phyloP scores from a whole-genome alignment of 1,284 basidiomycete species.

The Earliella scabrosa region DNA sequence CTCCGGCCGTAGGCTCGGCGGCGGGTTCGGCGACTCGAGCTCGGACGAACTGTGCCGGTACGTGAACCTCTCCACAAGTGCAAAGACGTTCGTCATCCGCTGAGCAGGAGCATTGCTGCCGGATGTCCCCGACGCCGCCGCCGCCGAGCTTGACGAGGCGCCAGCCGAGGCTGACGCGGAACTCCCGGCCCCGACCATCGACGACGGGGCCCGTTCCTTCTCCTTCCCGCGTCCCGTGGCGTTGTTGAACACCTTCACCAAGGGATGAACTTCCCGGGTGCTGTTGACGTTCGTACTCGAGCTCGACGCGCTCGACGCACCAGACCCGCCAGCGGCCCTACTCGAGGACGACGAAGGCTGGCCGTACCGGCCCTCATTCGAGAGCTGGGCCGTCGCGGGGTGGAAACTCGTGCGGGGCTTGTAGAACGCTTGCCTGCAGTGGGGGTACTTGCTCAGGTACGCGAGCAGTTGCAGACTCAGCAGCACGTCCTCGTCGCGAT shows the following conservation, averaged over 20 bases:
- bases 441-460: slow-evolving; percentile 97
- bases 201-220: slow-evolving; percentile 30
- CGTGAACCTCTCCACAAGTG: slow-evolving; percentile 95
- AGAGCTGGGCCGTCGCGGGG: slow-evolving; percentile 58
- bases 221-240: slow-evolving; percentile 40
- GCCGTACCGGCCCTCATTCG: slow-evolving; percentile 13
- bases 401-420: slow-evolving; percentile 78
- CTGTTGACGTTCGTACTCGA: slow-evolving; percentile 6
- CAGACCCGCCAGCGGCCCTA: not conserved
- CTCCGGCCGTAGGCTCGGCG: slow-evolving; percentile 80
- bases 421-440: slow-evolving; percentile 97
- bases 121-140: too few species aligned
- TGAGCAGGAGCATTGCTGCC: slow-evolving; percentile 27
- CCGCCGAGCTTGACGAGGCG: not conserved
- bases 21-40: slow-evolving; percentile 70
- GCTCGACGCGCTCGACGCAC: slow-evolving; percentile 10
- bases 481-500: slow-evolving; percentile 94
- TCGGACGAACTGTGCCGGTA: slow-evolving; percentile 88
- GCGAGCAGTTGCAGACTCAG: slow-evolving; percentile 92
- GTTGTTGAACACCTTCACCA: slow-evolving; percentile 37
- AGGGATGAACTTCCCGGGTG: slow-evolving; percentile 33
- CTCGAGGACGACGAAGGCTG: slow-evolving; percentile 5
- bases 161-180: slow-evolving; percentile 26
- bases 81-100: slow-evolving; percentile 88
- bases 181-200: slow-evolving; percentile 18